A percentile compares a stretch with the other conserved stretches of the same genome.
These are phyloP conservation scores for Digitaria exilis DNA, from an alignment of 202 grass and related monocot species.

Conservation along the genomic window DNA sequence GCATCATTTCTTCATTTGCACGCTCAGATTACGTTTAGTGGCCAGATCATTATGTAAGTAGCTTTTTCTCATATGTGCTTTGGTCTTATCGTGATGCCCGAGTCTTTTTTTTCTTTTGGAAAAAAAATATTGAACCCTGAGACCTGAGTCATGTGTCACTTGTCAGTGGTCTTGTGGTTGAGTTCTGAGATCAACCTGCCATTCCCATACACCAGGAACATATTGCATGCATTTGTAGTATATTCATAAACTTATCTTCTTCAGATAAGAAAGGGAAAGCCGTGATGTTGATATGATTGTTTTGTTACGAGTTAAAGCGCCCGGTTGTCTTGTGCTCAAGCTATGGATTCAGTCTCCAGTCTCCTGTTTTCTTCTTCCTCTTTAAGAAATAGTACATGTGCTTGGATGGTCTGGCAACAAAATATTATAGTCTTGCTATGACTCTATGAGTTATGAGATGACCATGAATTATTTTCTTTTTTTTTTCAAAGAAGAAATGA, in stretches of 20 bases:
- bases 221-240: neutral
- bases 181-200: neutral
- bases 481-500: neutral
- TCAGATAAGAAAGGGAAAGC: neutral
- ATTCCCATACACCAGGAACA: neutral
- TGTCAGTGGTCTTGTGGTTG: too few species aligned
- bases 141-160: too few species aligned
- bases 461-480: too few species aligned
- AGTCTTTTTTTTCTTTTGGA: too few species aligned
- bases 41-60: too few species aligned
- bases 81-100: too few species aligned
- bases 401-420: neutral
- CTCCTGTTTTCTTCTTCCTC: neutral
- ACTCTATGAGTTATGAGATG: neutral
- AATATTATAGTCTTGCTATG: neutral
- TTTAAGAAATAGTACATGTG: neutral
- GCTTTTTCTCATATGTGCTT: too few species aligned
- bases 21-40: too few species aligned
- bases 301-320: constrained; percentile 1
- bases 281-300: neutral
- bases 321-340: neutral
- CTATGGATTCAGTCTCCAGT: neutral
- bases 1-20: too few species aligned
- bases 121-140: too few species aligned
- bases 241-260: neutral